phyloP scores from a whole-genome alignment of 805 yeast genomes.

The Metschnikowia dekortorum region DNA sequence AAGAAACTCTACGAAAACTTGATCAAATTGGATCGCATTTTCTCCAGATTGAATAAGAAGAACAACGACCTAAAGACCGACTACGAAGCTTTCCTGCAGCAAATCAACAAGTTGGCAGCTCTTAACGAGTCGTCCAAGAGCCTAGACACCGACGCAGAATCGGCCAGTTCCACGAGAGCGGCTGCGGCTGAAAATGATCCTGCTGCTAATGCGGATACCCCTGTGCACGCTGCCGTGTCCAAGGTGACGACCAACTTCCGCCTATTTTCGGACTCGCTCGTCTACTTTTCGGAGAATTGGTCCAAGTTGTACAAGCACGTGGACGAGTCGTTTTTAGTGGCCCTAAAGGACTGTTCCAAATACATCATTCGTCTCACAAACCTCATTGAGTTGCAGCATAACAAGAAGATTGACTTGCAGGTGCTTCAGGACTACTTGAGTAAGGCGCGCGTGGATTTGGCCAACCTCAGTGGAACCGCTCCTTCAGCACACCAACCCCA shows the following conservation, averaged over 20 bases:
- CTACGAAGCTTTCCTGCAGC: slow-evolving; percentile 64
- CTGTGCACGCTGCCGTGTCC: neutral
- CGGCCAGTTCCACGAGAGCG: neutral
- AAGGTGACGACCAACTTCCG: slow-evolving; percentile 25
- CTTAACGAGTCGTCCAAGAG: slow-evolving; percentile 33
- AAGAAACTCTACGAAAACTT: slow-evolving; percentile 84
- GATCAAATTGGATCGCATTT: slow-evolving; percentile 70
- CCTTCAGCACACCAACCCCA: neutral
- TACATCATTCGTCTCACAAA: slow-evolving; percentile 46
- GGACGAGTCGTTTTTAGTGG: slow-evolving; percentile 77
- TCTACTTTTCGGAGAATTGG: slow-evolving; percentile 38
- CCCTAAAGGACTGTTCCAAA: slow-evolving; percentile 83
- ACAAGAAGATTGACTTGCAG: slow-evolving; percentile 87
- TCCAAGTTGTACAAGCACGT: slow-evolving; percentile 42
- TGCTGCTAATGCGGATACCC: too few species aligned
- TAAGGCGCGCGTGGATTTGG: slow-evolving; percentile 66
- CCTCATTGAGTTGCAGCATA: slow-evolving; percentile 79
- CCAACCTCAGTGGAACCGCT: slow-evolving; percentile 29
- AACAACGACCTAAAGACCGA: slow-evolving; percentile 72
- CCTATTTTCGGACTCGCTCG: slow-evolving; percentile 35
- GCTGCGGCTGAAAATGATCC: slow-evolving; percentile 19
- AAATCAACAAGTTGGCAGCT: slow-evolving; percentile 61
- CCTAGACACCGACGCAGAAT: neutral
- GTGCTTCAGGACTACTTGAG: slow-evolving; percentile 74
- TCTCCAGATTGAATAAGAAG: slow-evolving; percentile 64